Conservation (phyloP, 768 basidiomycete genomes). For the Tulasnella calospora region DNA sequence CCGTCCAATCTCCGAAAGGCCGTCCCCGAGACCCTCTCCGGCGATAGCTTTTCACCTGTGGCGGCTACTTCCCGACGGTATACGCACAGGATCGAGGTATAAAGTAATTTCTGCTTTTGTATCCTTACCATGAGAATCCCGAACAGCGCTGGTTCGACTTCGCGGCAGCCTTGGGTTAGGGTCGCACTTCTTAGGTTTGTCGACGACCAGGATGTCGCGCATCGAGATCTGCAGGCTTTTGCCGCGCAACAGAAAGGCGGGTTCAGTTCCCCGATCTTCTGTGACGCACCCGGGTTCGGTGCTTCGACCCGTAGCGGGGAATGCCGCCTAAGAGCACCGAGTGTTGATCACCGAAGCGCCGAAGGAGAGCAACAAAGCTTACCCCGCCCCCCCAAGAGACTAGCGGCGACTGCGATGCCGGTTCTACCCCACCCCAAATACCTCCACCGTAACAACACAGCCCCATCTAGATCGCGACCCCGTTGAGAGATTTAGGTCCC, state of each 20-base stretch:
- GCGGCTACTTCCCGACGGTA: not conserved
- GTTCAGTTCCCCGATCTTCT: not conserved
- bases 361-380: not conserved
- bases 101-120: not conserved
- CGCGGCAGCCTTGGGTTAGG: not conserved
- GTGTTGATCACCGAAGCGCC: not conserved
- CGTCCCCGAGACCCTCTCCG: not conserved
- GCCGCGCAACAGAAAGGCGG: not conserved
- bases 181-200: not conserved
- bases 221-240: not conserved
- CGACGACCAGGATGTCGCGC: not conserved
- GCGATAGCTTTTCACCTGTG: not conserved
- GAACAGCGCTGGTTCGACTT: not conserved
- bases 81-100: not conserved
- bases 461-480: not conserved
- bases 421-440: not conserved
- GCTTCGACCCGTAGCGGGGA: not conserved
- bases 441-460: not conserved
- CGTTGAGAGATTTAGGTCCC: not conserved
- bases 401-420: not conserved
- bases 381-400: not conserved
- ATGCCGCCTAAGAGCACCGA: not conserved
- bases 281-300: not conserved
- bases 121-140: not conserved
- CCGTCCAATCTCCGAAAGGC: slow-evolving; percentile 6